Conservation (phyloP, 2,329 filamentous ascomycete species). For the Botrytis medusae region DNA sequence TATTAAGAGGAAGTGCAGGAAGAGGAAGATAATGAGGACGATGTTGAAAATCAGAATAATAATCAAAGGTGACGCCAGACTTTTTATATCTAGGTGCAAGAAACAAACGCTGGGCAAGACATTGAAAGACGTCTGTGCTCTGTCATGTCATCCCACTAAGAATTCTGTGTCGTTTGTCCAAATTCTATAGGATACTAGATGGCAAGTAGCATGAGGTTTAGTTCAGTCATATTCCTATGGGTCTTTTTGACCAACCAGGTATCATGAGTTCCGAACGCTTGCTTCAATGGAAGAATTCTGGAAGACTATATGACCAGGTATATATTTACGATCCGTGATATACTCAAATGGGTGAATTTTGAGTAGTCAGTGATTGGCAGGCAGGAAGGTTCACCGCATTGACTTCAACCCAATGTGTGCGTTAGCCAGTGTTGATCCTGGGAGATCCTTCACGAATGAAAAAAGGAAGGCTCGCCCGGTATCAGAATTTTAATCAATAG, state of each 20-base stretch:
- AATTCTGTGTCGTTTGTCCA: neutral
- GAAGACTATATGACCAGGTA: neutral
- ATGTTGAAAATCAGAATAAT: neutral
- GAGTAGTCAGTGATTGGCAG: neutral
- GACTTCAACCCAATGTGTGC: neutral
- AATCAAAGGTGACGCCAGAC: neutral
- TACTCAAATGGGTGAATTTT: neutral
- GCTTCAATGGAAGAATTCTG: conserved; percentile 4
- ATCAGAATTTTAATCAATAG: neutral
- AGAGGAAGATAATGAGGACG: neutral
- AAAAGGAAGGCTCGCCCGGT: neutral
- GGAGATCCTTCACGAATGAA: neutral
- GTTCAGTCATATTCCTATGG: neutral
- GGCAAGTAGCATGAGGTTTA: neutral
- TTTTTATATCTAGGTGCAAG: neutral
- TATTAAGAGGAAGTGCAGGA: too few relatives aligned
- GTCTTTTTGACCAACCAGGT: neutral
- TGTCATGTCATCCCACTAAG: neutral
- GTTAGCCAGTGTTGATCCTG: neutral
- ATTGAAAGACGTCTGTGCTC: neutral
- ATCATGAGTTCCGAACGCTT: too few relatives aligned
- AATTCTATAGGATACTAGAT: neutral
- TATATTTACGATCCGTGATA: neutral
- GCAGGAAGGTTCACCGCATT: neutral
- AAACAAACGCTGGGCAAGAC: neutral